These are phyloP conservation scores for Heterobasidion parviporum DNA, from an alignment of 1,284 basidiomycete genomes.

Conservation along the genomic window DNA sequence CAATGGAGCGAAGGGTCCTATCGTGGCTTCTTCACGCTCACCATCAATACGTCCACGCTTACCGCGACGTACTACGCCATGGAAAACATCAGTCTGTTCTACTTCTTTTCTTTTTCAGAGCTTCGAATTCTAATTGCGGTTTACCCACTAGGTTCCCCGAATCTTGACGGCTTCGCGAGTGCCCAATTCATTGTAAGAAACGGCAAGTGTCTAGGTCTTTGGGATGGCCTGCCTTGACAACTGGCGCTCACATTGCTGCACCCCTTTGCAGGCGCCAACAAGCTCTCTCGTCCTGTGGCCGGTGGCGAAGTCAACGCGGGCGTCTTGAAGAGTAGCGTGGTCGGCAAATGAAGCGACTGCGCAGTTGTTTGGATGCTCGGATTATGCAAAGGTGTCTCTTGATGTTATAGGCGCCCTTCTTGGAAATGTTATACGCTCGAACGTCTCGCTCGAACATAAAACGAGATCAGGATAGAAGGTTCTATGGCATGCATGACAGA, in stretches of 20 bases:
- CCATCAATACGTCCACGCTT: slow-evolving; percentile 33
- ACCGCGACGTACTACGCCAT: slow-evolving; percentile 57
- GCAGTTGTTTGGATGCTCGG: too few species aligned
- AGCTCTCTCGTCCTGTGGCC: slow-evolving; percentile 46
- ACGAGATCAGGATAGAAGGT: too few species aligned
- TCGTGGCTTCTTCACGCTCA: slow-evolving; percentile 56
- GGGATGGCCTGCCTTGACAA: not conserved
- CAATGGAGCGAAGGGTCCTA: slow-evolving; percentile 62
- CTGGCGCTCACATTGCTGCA: not conserved
- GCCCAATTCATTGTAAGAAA: slow-evolving; percentile 37
- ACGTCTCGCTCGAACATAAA: too few species aligned
- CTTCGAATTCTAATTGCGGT: not conserved
- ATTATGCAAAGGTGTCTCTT: too few species aligned
- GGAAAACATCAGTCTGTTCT: slow-evolving; percentile 37
- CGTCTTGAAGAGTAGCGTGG: slow-evolving; percentile 7
- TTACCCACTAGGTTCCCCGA: slow-evolving; percentile 27
- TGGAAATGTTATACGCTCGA: too few species aligned
- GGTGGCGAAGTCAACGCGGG: slow-evolving; percentile 37
- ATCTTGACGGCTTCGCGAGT: slow-evolving; percentile 40
- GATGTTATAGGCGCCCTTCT: too few species aligned
- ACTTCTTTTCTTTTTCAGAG: not conserved
- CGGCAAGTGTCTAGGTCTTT: slow-evolving; percentile 16
- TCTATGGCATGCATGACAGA: too few species aligned
- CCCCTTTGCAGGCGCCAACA: slow-evolving; percentile 34
- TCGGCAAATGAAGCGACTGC: not conserved